Base-by-base conservation (phyloP, 75 land plant genomes). In the Pinus tabuliformis region DNA sequence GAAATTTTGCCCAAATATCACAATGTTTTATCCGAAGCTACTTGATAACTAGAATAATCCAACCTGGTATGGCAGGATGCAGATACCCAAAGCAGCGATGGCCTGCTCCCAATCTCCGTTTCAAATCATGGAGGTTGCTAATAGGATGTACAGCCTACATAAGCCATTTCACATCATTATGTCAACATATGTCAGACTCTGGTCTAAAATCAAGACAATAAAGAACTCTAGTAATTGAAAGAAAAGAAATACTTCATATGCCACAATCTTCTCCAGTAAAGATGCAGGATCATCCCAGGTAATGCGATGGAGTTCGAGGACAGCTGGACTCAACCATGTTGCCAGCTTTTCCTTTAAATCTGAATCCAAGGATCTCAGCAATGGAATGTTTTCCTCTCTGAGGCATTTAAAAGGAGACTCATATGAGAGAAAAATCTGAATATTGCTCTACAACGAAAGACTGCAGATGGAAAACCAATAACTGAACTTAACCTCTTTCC, bases 211-310 rank as follows among this genome's bases (percentile, higher is more conserved):
- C 11, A 21, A 42, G 52, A 42, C 39, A 9, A 68, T 20, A 28
- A 82, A 30, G 45, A 16, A 37, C 70, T 56, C 21, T 57, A 6
- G 30, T 13, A 30, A 42, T 33, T 62, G 26, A 15, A 30, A 61
- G 13, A 73, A 59, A 62, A 63, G 36, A 63, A 3, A 54, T 68
- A 89, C 98, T 89, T 95, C 98, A 85, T 93, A 89, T n/a, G 85
- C 88, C 28, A 95, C 96, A 83, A 95, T 93, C 70, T 89, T 93
- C 81, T 95, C 98, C 42, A 95, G 82, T 73, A 95, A 80, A 65
- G 94, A 91, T 60, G 98, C 98, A 77, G 98, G 72, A 77, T 95
- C 92, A 86, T 91, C 85, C 98, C 98, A 95, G 57, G 98, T 93
- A 61, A 95, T 84, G 18, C 81, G 87, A 65, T 91, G 94, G 71